Percentiles rank a stretch among this genome's conserved stretches.
phyloP scores from a whole-genome alignment of 2,329 filamentous ascomycete genomes.

The Trichoderma polysporum region DNA sequence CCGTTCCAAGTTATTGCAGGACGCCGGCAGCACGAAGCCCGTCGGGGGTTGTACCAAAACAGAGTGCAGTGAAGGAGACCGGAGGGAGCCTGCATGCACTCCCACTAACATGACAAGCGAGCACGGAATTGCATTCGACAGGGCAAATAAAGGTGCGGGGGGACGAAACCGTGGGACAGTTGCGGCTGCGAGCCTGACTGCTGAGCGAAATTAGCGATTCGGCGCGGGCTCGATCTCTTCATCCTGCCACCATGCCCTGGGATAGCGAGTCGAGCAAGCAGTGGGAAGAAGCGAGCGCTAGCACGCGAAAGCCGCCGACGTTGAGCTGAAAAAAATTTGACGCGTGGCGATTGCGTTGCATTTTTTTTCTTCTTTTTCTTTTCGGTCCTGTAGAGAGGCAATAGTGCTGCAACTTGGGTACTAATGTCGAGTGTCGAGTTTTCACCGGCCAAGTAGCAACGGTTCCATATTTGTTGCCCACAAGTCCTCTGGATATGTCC shows the following conservation, averaged over 20 bases:
- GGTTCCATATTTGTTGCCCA: slow-evolving; percentile 15
- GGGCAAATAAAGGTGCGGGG: slow-evolving; percentile 4
- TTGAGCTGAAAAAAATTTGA: neutral
- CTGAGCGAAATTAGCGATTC: slow-evolving; percentile 13
- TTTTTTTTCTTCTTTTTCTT: slow-evolving; percentile 6
- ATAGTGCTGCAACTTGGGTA: neutral
- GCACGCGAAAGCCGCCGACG: slow-evolving; percentile 5
- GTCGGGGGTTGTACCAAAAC: neutral
- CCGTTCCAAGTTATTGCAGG: neutral
- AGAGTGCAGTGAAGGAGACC: neutral
- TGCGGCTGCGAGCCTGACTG: neutral
- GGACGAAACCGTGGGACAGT: neutral
- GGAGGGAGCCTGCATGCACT: slow-evolving; percentile 13
- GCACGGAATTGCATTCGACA: neutral
- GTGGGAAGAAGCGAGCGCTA: neutral
- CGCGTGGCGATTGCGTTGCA: slow-evolving; percentile 10
- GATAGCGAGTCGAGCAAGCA: neutral
- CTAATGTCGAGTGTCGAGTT: neutral
- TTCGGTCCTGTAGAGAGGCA: neutral
- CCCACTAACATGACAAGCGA: neutral
- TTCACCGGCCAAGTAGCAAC: neutral
- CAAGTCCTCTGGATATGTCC: neutral
- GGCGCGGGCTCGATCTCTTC: neutral
- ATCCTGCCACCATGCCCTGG: neutral
- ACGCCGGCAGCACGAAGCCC: neutral